Percentiles rank a stretch among this genome's conserved stretches.
Conservation (phyloP, 2,329 filamentous ascomycete genomes). For the Apiospora hydei region DNA sequence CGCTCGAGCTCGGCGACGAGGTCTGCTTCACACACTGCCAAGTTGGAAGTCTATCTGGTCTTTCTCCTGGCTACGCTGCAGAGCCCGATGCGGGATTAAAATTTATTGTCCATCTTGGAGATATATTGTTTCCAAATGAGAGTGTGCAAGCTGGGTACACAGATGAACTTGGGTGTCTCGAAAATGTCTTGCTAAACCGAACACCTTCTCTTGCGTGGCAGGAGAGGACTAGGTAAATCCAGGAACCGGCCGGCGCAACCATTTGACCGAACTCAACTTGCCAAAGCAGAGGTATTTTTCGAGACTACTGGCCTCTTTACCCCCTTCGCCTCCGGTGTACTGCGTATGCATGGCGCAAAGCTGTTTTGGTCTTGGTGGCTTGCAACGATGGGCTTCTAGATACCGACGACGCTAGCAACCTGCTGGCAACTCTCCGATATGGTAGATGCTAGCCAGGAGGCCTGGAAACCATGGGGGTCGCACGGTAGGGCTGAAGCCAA, state of each 20-base stretch:
- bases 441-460: neutral
- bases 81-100: neutral
- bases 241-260: slow-evolving; percentile 1
- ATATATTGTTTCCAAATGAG: no score
- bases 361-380: neutral
- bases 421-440: neutral
- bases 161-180: neutral
- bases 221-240: neutral
- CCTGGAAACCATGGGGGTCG: slow-evolving; percentile 7
- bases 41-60: neutral
- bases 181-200: neutral
- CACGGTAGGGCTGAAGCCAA: slow-evolving; percentile 20
- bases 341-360: slow-evolving; percentile 15
- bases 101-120: neutral
- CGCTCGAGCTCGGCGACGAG: neutral
- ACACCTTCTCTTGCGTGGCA: neutral
- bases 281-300: neutral
- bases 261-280: neutral
- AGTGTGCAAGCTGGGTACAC: neutral
- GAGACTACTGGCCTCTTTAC: neutral
- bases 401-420: neutral
- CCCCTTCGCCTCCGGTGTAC: neutral
- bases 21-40: neutral
- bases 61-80: neutral
- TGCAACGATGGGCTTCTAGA: neutral